Percentiles rank a stretch among this genome's conserved stretches.
phyloP scores from a whole-genome alignment of 306 rosid species.

The Dalbergia cultrata region DNA sequence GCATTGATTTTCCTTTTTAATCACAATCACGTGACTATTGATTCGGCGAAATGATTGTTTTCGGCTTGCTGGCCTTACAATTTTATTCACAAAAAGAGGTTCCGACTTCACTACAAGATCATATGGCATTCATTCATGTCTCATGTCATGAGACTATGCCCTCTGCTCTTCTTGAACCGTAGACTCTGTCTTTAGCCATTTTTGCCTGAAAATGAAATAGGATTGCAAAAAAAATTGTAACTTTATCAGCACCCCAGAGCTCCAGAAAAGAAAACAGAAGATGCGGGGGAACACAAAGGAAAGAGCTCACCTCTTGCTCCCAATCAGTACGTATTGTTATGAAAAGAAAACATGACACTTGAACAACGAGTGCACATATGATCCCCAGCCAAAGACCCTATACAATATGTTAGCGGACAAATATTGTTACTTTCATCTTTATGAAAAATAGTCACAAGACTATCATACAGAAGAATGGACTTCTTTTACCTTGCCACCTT shows the following conservation, averaged over 20 bases:
- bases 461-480: not conserved
- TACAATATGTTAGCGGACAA: not conserved
- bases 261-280: not conserved
- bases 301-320: conserved; percentile 66
- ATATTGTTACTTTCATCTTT: not conserved
- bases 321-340: conserved; percentile 69
- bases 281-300: not conserved
- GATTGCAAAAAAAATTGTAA: not conserved
- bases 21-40: too few species aligned
- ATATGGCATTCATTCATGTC: not conserved
- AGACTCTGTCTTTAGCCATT: conserved; percentile 60
- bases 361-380: conserved; percentile 73
- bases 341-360: conserved; percentile 56
- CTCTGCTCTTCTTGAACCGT: conserved; percentile 42
- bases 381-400: conserved; percentile 89
- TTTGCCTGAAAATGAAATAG: conserved; percentile 51
- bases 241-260: not conserved
- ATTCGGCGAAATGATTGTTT: too few species aligned
- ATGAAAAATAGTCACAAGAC: not conserved
- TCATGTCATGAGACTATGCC: conserved; percentile 28
- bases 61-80: too few species aligned
- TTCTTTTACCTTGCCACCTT: conserved; percentile 72
- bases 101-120: not conserved
- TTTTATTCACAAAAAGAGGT: too few species aligned
- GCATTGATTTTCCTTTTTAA: too few species aligned